Percentiles rank a stretch among this genome's conserved stretches.
Conservation (phyloP, 78 protist species). For the Thecamonas trahens region DNA sequence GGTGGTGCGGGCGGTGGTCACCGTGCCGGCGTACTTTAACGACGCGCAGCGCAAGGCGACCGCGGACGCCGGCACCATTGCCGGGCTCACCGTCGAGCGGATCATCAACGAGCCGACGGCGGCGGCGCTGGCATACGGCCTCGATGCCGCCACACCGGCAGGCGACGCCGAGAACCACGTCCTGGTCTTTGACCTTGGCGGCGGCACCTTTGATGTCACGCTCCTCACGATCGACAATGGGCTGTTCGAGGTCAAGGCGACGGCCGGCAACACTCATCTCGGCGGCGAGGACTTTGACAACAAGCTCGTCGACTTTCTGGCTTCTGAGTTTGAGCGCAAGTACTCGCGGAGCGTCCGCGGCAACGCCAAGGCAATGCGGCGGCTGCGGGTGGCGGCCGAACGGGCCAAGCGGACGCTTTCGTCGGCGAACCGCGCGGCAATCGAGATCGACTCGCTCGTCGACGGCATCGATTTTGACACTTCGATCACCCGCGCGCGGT, state of each 20-base stretch:
- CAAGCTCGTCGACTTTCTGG: slow-evolving; percentile 40
- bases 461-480: slow-evolving; percentile 71
- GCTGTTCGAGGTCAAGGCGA: slow-evolving; percentile 74
- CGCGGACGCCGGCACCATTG: slow-evolving; percentile 62
- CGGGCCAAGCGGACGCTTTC: slow-evolving; percentile 46
- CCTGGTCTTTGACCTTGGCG: slow-evolving; percentile 65
- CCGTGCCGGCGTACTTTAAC: slow-evolving; percentile 80
- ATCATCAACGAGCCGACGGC: slow-evolving; percentile 97
- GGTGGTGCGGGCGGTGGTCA: slow-evolving; percentile 74
- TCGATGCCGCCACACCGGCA: no score
- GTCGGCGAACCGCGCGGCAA: no score
- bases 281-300: slow-evolving; percentile 86
- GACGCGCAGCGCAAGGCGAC: slow-evolving; percentile 69
- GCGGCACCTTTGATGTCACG: slow-evolving; percentile 85
- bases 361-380: slow-evolving; percentile 49
- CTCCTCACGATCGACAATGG: slow-evolving; percentile 73
- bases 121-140: slow-evolving; percentile 93
- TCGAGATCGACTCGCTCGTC: slow-evolving; percentile 76
- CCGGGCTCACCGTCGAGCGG: slow-evolving; percentile 83
- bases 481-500: slow-evolving; percentile 68
- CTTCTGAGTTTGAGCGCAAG: slow-evolving; percentile 50
- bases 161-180: slow-evolving; percentile 51
- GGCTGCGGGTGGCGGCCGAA: slow-evolving; percentile 18
- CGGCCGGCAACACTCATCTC: slow-evolving; percentile 86
- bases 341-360: slow-evolving; percentile 32